Percentiles rank a stretch among this genome's conserved stretches.
Conservation (phyloP, 2,329 filamentous ascomycete species). For the Apiospora saccharicola region DNA sequence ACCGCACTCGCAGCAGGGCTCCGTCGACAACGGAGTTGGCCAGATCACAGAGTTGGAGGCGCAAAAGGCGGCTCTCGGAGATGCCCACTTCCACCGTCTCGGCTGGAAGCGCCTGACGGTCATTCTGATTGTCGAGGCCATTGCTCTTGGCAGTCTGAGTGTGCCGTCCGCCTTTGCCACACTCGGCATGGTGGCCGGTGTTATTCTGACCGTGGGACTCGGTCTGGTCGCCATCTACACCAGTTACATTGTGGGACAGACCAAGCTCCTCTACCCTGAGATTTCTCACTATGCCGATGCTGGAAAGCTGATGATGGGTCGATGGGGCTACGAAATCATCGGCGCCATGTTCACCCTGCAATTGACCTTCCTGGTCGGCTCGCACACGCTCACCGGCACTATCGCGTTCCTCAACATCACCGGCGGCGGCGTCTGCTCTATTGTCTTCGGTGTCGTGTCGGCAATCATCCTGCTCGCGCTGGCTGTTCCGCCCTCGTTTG, state of each 20-base stretch:
- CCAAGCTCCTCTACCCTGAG: conserved; percentile 43
- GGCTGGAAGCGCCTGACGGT: conserved; percentile 65
- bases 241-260: conserved; percentile 55
- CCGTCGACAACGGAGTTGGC: conserved; percentile 38
- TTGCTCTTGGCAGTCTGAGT: conserved; percentile 61
- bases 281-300: conserved; percentile 58
- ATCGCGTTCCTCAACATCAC: conserved; percentile 69
- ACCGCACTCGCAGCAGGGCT: neutral
- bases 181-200: conserved; percentile 61
- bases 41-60: conserved; percentile 53
- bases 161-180: conserved; percentile 60
- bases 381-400: conserved; percentile 67
- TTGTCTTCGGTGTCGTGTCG: conserved; percentile 64
- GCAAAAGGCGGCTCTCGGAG: conserved; percentile 53
- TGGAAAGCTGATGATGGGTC: conserved; percentile 61
- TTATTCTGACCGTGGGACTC: conserved; percentile 50
- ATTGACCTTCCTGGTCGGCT: conserved; percentile 69
- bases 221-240: conserved; percentile 58
- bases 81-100: conserved; percentile 58
- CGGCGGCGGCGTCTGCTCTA: conserved; percentile 61
- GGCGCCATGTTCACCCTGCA: conserved; percentile 62
- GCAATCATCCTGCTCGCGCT: conserved; percentile 61
- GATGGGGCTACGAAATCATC: conserved; percentile 60
- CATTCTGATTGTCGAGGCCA: conserved; percentile 64
- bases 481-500: conserved; percentile 64